Evolutionary conservation across 1,284 basidiomycete species (phyloP), one percentile per base, ranked within the genome.

Genomic region (Exobasidium rhododendri): DNA sequence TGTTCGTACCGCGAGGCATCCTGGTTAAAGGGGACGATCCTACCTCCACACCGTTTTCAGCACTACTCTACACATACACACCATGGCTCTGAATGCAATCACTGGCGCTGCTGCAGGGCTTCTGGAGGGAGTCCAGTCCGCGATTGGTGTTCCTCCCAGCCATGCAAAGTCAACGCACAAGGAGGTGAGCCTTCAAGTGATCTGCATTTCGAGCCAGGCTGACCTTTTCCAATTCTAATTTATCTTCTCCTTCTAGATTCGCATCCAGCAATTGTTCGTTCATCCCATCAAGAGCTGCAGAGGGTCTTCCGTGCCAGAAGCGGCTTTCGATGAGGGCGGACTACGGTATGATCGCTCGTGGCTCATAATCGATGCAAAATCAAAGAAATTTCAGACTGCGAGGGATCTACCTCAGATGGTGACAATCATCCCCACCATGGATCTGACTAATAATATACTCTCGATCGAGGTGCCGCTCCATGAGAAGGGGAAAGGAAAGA

Each of bases 221-320:
- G 35, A 10, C 35, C 7, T 10, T 10, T 40, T 7, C 35, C 17
- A 17, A 40, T 40, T 7, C 7, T 40, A 10, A 40, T 40, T 7
- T 17, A 40, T 40, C 17, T 17, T 40, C 7, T 40, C 7, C 35
- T 40, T 7, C 35, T 40, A 58, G 45, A 30, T 58, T 29, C 59
- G 54, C 22, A 64, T 58, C 45, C 35, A 65, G 47, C 24, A 35
- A 32, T 44, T 67, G 45, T 56, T 56, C 46, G 65, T 76, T 52
- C 74, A 76, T 50, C 74, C 74, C 20, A 76, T 76, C 68, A 76
- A 76, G 45, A 71, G 69, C 13, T 76, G 74, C 62, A 55, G 60
- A n/a, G 72, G 72, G 31, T 70, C 69, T 22, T 67, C 66, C 13
- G 74, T 76, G 14, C 56, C 65, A 17, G 54, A 65, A 40, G 65